Evolutionary conservation across 305 asterid genomes (phyloP).

Genomic region (Plantago coronopus): DNA sequence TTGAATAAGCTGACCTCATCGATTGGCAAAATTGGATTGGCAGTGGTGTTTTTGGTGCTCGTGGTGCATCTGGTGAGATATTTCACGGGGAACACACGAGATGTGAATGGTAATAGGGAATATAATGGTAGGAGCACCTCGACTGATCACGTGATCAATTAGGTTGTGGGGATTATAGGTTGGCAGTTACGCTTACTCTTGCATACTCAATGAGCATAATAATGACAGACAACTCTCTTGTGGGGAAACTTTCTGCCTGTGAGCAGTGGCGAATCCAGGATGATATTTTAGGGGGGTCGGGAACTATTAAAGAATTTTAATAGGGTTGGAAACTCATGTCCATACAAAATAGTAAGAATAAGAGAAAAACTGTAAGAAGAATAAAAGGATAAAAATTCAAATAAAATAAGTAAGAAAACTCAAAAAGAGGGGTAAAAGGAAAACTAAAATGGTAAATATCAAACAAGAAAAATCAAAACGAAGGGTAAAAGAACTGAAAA

Average conservation of each 20-base stretch:
- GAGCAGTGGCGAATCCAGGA: too few species aligned
- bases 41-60: conserved; percentile 54
- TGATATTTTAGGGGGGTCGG: too few species aligned
- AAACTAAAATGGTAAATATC: too few species aligned
- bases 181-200: conserved; percentile 54
- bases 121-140: conserved; percentile 39
- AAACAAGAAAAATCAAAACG: too few species aligned
- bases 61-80: conserved; percentile 38
- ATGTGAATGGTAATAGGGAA: conserved; percentile 41
- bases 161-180: conserved; percentile 48
- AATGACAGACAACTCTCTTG: conserved; percentile 66
- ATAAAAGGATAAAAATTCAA: too few species aligned
- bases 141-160: conserved; percentile 39
- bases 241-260: conserved; percentile 51
- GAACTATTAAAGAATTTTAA: too few species aligned
- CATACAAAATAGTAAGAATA: too few species aligned
- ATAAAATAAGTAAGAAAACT: too few species aligned
- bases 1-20: conserved; percentile 50
- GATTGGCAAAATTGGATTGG: conserved; percentile 52
- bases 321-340: too few species aligned
- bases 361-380: too few species aligned
- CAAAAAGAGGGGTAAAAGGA: too few species aligned
- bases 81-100: conserved; percentile 55
- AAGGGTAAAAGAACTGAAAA: too few species aligned
- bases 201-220: conserved; percentile 55